Evolutionary conservation across 371 early-diverging fungal species (phyloP), one percentile per base, ranked within the genome.

Genomic region (Apophysomyces ossiformis): DNA sequence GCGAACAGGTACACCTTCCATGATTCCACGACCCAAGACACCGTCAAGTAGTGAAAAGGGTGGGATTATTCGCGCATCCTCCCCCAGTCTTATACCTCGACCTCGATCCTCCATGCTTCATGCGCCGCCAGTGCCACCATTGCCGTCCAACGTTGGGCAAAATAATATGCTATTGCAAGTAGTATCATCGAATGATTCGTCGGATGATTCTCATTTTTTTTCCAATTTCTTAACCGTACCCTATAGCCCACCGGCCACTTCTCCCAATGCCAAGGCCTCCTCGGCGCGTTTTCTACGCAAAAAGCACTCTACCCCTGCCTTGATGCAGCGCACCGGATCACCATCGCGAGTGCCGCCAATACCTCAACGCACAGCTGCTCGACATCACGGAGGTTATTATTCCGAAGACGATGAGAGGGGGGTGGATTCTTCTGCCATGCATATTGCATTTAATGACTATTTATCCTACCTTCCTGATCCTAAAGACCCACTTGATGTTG

Each of bases 401-500:
- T 37, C 61, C 5, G 39, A 64, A 15, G 50, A 58, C 15, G 61
- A 66, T n/a, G 57, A 62, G 38, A 57, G 44, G 61, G 43, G 37
- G 15, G 46, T 57, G 16, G 58, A 57, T 37, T 3, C n/a, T 43
- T 57, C 61, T 13, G 60, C 71, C 11, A 59, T 71, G 63, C 57
- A 64, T 12, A 69, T 78, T 60, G 72, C 64, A 2, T 45, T 70
- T 45, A 65, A 73, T 8, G 71, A 74, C 13, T 58, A 61, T 37
- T 64, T 67, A 26, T 66, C 70, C 11, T 88, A 88, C 67, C 64
- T 64, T 18, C 78, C 87, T 6, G 70, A 77, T 37, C 79, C 75
- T n/a, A 81, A 76, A 37, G 86, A 86, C 54, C 80, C 82, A 43
- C 71, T 88, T 26, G 89, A 88, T 64, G 75, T 79, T 47, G 81